Percentiles rank a stretch among this genome's conserved stretches.
phyloP scores from a whole-genome alignment of 768 basidiomycete genomes.

The Lentinula raphanica region DNA sequence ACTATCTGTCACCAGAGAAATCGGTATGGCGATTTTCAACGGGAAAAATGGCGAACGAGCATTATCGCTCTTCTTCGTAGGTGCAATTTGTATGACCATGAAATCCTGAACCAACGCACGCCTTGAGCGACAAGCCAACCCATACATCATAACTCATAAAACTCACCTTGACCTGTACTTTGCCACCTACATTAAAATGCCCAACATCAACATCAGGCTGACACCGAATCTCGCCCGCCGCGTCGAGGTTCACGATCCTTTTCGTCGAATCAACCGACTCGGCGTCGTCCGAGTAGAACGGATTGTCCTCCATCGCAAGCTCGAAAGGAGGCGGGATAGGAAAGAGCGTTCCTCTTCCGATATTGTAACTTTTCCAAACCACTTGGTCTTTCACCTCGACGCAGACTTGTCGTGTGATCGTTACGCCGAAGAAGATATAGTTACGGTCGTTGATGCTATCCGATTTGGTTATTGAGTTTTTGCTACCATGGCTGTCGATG shows the following conservation, averaged over 20 bases:
- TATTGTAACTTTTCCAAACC: neutral
- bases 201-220: neutral
- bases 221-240: neutral
- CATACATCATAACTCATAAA: neutral
- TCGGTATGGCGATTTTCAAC: neutral
- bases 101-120: neutral
- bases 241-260: neutral
- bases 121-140: neutral
- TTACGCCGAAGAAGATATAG: neutral
- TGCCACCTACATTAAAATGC: neutral
- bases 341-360: neutral
- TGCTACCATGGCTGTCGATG: neutral
- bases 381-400: neutral
- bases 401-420: neutral
- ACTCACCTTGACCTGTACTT: neutral
- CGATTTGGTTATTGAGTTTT: neutral
- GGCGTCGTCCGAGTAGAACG: neutral
- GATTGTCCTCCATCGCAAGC: neutral
- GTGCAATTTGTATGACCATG: neutral
- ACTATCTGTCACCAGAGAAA: neutral
- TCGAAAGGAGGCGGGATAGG: neutral
- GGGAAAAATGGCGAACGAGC: neutral
- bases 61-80: neutral
- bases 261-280: neutral
- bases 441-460: neutral